These are phyloP conservation scores for Globisporangium echinulatum DNA, from an alignment of 352 stramenopile species.

Conservation along the genomic window DNA sequence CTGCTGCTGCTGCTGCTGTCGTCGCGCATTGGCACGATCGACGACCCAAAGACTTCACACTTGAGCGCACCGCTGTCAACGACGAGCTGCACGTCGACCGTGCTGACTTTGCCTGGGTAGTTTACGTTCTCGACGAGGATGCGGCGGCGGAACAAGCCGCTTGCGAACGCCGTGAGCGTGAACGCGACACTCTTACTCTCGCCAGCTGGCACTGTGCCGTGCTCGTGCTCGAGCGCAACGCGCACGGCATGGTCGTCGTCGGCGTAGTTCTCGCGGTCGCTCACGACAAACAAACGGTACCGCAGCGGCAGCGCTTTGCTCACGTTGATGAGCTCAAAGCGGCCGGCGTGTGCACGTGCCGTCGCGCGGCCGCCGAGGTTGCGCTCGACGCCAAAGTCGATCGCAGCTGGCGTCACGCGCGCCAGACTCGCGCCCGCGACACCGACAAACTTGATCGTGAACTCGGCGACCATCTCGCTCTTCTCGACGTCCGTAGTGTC, in stretches of 20 bases:
- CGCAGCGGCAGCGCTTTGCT: constrained; percentile 71
- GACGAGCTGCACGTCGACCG: constrained; percentile 75
- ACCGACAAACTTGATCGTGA: constrained; percentile 86
- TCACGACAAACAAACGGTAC: constrained; percentile 73
- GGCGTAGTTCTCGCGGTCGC: constrained; percentile 56
- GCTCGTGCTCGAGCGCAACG: constrained; percentile 61
- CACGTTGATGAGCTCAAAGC: constrained; percentile 76
- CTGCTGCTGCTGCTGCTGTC: background rate
- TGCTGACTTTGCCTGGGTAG: constrained; percentile 73
- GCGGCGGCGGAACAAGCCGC: constrained; percentile 70
- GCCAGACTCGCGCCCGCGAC: constrained; percentile 76
- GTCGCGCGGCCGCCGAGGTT: constrained; percentile 38
- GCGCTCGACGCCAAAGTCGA: constrained; percentile 79
- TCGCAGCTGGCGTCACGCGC: constrained; percentile 46
- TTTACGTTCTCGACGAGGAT: constrained; percentile 83
- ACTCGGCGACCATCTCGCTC: constrained; percentile 74
- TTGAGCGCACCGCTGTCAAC: constrained; percentile 65
- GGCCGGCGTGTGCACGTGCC: constrained; percentile 49
- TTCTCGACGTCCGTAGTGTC: constrained; percentile 39
- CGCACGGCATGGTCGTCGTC: constrained; percentile 71
- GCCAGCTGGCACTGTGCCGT: constrained; percentile 60
- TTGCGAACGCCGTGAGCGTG: constrained; percentile 52
- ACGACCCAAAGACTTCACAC: constrained; percentile 24
- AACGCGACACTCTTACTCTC: constrained; percentile 57
- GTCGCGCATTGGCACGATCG: background rate